Evolutionary conservation across 2,329 filamentous ascomycete species (phyloP).

Genomic region (Aspergillus persii): DNA sequence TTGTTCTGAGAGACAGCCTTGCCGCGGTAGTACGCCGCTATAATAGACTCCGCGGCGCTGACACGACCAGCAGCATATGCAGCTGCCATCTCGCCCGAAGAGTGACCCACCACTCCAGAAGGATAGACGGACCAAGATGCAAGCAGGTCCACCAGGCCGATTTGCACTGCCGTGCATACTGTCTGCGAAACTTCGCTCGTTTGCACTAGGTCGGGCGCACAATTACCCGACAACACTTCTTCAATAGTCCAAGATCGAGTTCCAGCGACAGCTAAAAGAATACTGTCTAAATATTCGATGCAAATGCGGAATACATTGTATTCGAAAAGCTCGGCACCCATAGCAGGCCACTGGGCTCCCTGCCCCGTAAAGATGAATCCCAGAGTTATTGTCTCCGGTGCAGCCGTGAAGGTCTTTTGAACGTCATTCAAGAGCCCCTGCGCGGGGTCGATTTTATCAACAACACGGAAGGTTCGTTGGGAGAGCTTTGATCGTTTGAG

Average conservation of each 20-base stretch:
- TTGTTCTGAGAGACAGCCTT: neutral
- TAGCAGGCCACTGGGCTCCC: constrained; percentile 36
- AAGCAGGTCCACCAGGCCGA: constrained; percentile 31
- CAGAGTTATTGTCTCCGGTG: constrained; percentile 26
- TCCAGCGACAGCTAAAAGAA: constrained; percentile 23
- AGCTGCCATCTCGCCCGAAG: constrained; percentile 40
- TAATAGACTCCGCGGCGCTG: constrained; percentile 11
- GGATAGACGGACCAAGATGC: constrained; percentile 24
- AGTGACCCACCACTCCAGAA: constrained; percentile 27
- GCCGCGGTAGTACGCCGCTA: constrained; percentile 1
- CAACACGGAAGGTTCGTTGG: neutral
- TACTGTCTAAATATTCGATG: neutral
- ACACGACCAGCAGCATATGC: constrained; percentile 39
- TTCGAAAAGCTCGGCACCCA: constrained; percentile 32
- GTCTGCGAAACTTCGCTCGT: constrained; percentile 26
- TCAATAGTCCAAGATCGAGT: constrained; percentile 17
- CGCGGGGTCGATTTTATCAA: constrained; percentile 11
- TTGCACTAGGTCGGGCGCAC: neutral
- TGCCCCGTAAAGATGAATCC: constrained; percentile 21
- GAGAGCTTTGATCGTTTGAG: neutral
- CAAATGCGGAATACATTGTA: neutral
- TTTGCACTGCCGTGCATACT: constrained; percentile 29
- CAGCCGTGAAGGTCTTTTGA: constrained; percentile 29
- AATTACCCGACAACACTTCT: neutral
- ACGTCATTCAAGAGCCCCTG: constrained; percentile 28